Evolutionary conservation across 1,284 basidiomycete species (phyloP).

Genomic region (Ceratobasidium papillatum): DNA sequence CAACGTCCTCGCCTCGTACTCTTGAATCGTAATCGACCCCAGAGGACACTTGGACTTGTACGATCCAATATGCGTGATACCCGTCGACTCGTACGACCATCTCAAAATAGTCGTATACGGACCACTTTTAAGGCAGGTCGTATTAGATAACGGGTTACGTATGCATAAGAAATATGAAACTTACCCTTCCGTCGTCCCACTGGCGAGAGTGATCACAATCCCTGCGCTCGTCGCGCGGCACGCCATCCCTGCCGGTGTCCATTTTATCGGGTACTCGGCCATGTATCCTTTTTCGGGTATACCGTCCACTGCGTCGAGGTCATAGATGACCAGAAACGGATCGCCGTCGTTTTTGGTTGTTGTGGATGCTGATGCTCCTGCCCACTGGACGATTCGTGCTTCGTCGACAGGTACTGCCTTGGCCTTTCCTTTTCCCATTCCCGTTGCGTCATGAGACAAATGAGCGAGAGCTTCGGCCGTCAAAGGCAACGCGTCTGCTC

Average conservation of each 20-base stretch:
- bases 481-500: background rate
- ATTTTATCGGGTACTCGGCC: background rate
- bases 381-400: background rate
- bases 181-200: background rate
- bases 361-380: background rate
- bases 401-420: background rate
- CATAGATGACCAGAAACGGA: slow-evolving; percentile 22
- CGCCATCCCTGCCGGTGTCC: background rate
- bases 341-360: background rate
- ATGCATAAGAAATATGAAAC: background rate
- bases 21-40: slow-evolving; percentile 12
- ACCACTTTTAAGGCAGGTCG: background rate
- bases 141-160: no score
- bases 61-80: background rate
- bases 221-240: slow-evolving; percentile 14
- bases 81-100: slow-evolving; percentile 1
- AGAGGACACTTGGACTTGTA: slow-evolving; percentile 8
- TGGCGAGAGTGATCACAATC: slow-evolving; percentile 3
- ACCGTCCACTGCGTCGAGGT: background rate
- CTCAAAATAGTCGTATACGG: slow-evolving; percentile 8
- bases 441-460: background rate
- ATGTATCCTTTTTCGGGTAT: background rate
- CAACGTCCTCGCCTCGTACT: slow-evolving; percentile 4
- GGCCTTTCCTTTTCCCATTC: background rate
- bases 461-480: background rate